Percentiles rank a stretch among this genome's conserved stretches.
Conservation (phyloP, 371 early-diverging fungal species). For the Apophysomyces variabilis region DNA sequence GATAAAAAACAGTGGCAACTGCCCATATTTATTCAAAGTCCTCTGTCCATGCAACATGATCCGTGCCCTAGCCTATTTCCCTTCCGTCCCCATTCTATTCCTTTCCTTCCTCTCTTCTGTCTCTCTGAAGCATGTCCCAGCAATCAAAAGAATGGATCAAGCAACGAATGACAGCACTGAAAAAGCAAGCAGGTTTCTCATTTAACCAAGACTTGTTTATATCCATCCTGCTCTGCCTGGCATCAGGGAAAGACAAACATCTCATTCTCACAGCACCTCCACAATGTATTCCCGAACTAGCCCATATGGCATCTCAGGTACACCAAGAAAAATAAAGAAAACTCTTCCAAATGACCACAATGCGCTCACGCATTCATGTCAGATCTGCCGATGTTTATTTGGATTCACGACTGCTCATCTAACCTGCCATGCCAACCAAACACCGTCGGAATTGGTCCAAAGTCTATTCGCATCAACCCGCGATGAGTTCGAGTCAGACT, state of each 20-base stretch:
- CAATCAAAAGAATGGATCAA: slow-evolving; percentile 52
- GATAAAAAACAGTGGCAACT: neutral
- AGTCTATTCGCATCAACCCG: slow-evolving; percentile 37
- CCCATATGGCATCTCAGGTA: slow-evolving; percentile 52
- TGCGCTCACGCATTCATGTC: neutral
- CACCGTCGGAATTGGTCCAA: slow-evolving; percentile 37
- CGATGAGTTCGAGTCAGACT: slow-evolving; percentile 20
- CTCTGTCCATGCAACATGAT: slow-evolving; percentile 3
- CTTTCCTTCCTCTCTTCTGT: neutral
- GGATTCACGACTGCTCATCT: slow-evolving; percentile 48
- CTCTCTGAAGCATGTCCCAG: slow-evolving; percentile 29
- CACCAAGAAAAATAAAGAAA: neutral
- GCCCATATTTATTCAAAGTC: slow-evolving; percentile 1
- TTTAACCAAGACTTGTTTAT: slow-evolving; percentile 54
- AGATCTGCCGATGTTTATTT: slow-evolving; percentile 48
- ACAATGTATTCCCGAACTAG: slow-evolving; percentile 38
- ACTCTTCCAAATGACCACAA: neutral
- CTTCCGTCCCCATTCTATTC: neutral
- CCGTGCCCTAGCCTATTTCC: neutral
- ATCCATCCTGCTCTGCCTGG: slow-evolving; percentile 47
- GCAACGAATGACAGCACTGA: slow-evolving; percentile 40
- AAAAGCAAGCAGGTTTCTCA: slow-evolving; percentile 42
- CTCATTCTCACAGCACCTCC: slow-evolving; percentile 46
- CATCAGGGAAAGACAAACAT: slow-evolving; percentile 47
- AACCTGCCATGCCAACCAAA: slow-evolving; percentile 33